phyloP scores from a whole-genome alignment of 345 rosid genomes.

The Bruguiera sexangula region DNA sequence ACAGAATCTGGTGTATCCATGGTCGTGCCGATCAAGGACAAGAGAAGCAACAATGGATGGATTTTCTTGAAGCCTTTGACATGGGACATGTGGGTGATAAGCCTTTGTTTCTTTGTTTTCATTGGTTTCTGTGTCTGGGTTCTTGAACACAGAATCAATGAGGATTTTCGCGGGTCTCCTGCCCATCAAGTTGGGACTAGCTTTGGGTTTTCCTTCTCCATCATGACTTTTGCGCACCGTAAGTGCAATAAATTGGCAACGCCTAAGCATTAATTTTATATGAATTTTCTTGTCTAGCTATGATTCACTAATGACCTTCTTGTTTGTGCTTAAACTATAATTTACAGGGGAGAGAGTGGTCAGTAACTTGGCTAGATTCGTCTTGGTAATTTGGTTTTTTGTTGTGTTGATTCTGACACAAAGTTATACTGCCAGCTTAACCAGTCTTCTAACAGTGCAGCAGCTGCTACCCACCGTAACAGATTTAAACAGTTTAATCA shows the following conservation, averaged over 20 bases:
- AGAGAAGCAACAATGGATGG: too few species aligned
- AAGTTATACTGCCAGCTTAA: slow-evolving; percentile 65
- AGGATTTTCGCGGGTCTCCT: slow-evolving; percentile 75
- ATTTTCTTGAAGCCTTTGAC: too few species aligned
- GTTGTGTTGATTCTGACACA: slow-evolving; percentile 57
- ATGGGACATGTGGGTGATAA: too few species aligned
- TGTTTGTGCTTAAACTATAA: background rate
- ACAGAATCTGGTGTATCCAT: slow-evolving; percentile 66
- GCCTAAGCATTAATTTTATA: background rate
- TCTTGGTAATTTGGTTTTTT: slow-evolving; percentile 57
- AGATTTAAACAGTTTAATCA: slow-evolving; percentile 32
- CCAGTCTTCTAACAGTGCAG: slow-evolving; percentile 48
- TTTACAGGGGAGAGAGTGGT: slow-evolving; percentile 54
- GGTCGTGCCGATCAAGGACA: slow-evolving; percentile 1
- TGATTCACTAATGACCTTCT: background rate
- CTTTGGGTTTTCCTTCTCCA: slow-evolving; percentile 59
- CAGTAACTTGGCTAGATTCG: slow-evolving; percentile 40
- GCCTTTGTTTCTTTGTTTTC: too few species aligned
- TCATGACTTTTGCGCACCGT: slow-evolving; percentile 25
- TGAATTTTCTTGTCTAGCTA: background rate
- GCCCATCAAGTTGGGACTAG: slow-evolving; percentile 59
- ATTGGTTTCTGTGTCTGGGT: slow-evolving; percentile 33
- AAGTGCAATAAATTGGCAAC: background rate
- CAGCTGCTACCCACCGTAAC: slow-evolving; percentile 43
- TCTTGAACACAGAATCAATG: slow-evolving; percentile 63